Evolutionary conservation across 495 filamentous ascomycete genomes (phyloP).

Genomic region (Lophiotrema nucula): DNA sequence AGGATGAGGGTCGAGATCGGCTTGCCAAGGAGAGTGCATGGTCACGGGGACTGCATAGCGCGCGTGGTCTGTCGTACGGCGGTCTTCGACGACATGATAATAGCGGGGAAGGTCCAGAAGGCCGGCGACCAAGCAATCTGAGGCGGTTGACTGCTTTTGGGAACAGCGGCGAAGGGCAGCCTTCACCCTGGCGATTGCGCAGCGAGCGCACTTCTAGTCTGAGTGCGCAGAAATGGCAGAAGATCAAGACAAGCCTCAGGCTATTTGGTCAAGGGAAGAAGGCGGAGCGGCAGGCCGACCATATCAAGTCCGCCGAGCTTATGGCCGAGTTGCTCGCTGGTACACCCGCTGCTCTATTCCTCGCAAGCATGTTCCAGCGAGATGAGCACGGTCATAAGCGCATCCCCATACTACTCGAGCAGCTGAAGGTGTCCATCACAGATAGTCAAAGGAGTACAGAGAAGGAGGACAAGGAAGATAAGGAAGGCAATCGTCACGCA

Average conservation of each 20-base stretch:
- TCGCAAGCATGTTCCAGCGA: slow-evolving; percentile 95
- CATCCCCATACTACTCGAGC: slow-evolving; percentile 91
- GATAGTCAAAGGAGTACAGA: slow-evolving; percentile 71
- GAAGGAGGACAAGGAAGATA: slow-evolving; percentile 46
- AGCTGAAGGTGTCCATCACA: slow-evolving; percentile 82
- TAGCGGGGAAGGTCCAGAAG: slow-evolving; percentile 39
- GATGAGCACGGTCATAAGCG: slow-evolving; percentile 94
- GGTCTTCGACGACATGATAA: slow-evolving; percentile 40
- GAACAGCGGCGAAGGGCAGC: slow-evolving; percentile 51
- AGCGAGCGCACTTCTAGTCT: slow-evolving; percentile 67
- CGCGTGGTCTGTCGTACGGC: slow-evolving; percentile 57
- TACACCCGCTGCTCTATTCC: slow-evolving; percentile 83
- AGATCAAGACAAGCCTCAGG: slow-evolving; percentile 80
- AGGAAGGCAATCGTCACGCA: slow-evolving; percentile 73
- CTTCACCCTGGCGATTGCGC: slow-evolving; percentile 53
- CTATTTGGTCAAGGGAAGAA: slow-evolving; percentile 76
- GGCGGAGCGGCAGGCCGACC: slow-evolving; percentile 76
- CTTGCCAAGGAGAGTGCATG: slow-evolving; percentile 59
- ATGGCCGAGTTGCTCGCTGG: slow-evolving; percentile 93
- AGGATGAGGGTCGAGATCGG: slow-evolving; percentile 82
- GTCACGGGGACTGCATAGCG: slow-evolving; percentile 53
- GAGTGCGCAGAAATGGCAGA: slow-evolving; percentile 81
- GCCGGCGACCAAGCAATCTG: slow-evolving; percentile 67
- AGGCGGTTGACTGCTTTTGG: slow-evolving; percentile 73
- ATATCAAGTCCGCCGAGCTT: slow-evolving; percentile 91